Percentiles rank a stretch among this genome's conserved stretches.
phyloP scores from a whole-genome alignment of 2,329 filamentous ascomycete genomes.

The Fusarium newnesense region DNA sequence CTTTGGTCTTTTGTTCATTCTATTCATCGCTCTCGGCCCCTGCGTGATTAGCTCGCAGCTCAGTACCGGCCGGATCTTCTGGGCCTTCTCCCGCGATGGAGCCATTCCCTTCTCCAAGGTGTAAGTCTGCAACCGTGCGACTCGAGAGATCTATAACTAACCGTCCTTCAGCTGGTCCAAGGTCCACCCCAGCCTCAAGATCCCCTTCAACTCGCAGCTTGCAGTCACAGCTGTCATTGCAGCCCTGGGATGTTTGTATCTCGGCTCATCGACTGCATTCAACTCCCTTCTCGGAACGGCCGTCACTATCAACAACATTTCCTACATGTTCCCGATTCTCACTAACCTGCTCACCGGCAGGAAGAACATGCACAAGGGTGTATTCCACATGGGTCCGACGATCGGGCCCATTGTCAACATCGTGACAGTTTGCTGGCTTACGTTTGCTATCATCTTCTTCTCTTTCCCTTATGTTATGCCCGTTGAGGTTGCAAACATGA shows the following conservation, averaged over 20 bases:
- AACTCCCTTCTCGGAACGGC: slow-evolving; percentile 4
- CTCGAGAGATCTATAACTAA: rapidly evolving
- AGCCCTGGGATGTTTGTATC: neutral
- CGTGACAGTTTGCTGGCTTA: neutral
- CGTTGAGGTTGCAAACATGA: slow-evolving; percentile 4
- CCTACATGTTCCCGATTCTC: slow-evolving; percentile 4
- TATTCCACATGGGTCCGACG: neutral
- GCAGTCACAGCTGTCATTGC: neutral
- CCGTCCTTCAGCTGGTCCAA: neutral
- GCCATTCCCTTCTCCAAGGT: neutral
- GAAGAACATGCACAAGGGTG: slow-evolving; percentile 11
- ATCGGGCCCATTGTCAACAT: neutral
- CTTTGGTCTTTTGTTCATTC: neutral
- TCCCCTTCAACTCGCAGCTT: slow-evolving; percentile 2
- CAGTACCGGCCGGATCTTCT: slow-evolving; percentile 7
- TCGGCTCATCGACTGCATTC: slow-evolving; percentile 6
- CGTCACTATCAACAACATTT: slow-evolving; percentile 8
- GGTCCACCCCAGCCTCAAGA: neutral
- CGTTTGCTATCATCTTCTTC: slow-evolving; percentile 4
- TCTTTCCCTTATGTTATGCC: slow-evolving; percentile 14
- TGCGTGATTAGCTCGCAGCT: slow-evolving; percentile 4
- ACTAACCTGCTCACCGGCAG: neutral
- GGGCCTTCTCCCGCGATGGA: slow-evolving; percentile 10
- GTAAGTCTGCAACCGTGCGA: rapidly evolving
- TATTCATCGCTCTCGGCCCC: neutral